phyloP scores from a whole-genome alignment of 2,329 filamentous ascomycete genomes.

The Aspergillus tamarii region DNA sequence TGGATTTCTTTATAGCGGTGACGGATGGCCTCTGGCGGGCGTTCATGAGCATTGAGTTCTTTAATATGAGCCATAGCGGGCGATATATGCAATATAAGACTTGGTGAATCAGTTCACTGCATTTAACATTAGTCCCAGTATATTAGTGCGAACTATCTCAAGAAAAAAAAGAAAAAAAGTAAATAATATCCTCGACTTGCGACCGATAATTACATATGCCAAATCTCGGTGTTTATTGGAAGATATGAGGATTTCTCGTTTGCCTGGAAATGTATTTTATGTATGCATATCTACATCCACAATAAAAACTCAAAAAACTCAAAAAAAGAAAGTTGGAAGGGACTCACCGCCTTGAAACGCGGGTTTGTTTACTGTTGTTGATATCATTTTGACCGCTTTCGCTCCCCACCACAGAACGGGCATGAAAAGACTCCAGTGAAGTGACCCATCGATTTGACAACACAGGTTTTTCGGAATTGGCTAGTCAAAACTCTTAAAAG shows the following conservation, averaged over 20 bases:
- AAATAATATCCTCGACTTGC: not conserved
- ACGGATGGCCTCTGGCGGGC: conserved; percentile 72
- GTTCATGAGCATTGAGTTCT: conserved; percentile 72
- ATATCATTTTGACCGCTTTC: conserved; percentile 49
- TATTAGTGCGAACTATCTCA: not conserved
- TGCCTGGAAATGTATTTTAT: not conserved
- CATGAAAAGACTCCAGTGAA: conserved; percentile 53
- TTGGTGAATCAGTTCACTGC: not conserved
- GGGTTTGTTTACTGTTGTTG: conserved; percentile 38
- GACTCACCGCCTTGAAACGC: conserved; percentile 37
- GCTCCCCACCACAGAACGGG: conserved; percentile 35
- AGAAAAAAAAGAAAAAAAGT: too few species aligned
- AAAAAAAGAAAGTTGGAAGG: conserved; percentile 18
- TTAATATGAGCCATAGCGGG: conserved; percentile 38
- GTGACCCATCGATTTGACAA: conserved; percentile 49
- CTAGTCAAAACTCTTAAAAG: conserved; percentile 4
- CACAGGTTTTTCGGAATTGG: conserved; percentile 1
- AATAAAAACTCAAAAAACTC: not conserved
- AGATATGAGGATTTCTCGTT: not conserved
- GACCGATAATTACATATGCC: not conserved
- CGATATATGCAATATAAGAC: not conserved
- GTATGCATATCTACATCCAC: not conserved
- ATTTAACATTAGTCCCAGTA: conserved; percentile 1
- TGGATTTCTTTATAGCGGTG: conserved; percentile 75
- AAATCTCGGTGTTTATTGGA: not conserved